Evolutionary conservation across 2,329 filamentous ascomycete species (phyloP), one percentile per base, ranked within the genome.

Genomic region (Aspergillus sp.): DNA sequence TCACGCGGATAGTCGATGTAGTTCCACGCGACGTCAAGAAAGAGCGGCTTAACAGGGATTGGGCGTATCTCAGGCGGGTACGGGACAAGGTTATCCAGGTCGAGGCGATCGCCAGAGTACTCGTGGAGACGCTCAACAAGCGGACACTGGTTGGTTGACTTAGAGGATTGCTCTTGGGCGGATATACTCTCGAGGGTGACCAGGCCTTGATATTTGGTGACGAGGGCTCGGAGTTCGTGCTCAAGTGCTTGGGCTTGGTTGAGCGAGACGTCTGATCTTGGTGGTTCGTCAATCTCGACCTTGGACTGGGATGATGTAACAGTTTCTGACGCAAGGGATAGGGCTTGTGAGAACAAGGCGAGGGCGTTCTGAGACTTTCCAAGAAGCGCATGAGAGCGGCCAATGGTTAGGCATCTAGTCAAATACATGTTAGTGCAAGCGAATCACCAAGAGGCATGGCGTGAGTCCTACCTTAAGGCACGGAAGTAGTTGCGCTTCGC

Each of bases 1-100:
- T 86, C 86, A 35, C 87, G 87, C 0, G 93, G 92, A 70, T 99
- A 99, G 49, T 91, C 87, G 61, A 99, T 93, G 72, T 97, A 98
- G 73, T 98, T 98, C 90, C 91, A 99, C 9, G 95, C 95, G 7
- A 96, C 89, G 70, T 99, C 95, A 58, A 98, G 85, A 81, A 98
- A 98, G 35, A 98, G 82, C 27, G 95, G 95, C 79, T 99, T 99
- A 52, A 96, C 89, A 0, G 95, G 92, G 40, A 98, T 86, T 1
- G 89, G 83, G 61, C 90, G 86, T 64, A 97, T 79, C 70, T 87
- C 90, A 1, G 93, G 93, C 12, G 95, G 95, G 73, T 93, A 97
- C 4, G 87, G 84, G 47, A 98, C 93, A 25, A 99, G 79, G 64
- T 93, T 93, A 43, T 81, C 81, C 25, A 97, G 80, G 71, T 96